Percentiles rank a stretch among this genome's conserved stretches.
These are phyloP conservation scores for Chaetomiaceae sp. DNA, from an alignment of 2,329 filamentous ascomycete species.

Conservation along the genomic window DNA sequence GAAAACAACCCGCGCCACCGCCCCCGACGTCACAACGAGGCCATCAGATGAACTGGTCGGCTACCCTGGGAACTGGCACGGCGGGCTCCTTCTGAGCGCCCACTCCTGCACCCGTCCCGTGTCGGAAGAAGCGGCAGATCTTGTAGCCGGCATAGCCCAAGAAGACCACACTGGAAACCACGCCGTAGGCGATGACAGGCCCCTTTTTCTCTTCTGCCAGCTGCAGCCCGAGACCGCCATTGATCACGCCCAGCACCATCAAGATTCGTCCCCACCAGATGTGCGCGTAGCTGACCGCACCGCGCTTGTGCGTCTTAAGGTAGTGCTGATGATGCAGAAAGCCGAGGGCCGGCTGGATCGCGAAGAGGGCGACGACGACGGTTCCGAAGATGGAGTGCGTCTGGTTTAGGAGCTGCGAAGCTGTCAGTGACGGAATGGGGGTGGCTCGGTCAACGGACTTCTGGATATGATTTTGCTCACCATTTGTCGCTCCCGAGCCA, in stretches of 20 bases:
- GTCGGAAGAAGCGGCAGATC: neutral
- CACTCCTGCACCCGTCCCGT: neutral
- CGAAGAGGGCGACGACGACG: conserved; percentile 48
- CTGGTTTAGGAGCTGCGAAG: conserved; percentile 44
- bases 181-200: conserved; percentile 50
- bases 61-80: no score
- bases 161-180: conserved; percentile 48
- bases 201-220: conserved; percentile 38
- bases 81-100: neutral
- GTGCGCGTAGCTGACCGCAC: conserved; percentile 50
- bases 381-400: conserved; percentile 54
- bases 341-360: conserved; percentile 55
- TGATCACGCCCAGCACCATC: conserved; percentile 55
- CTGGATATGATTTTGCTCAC: conserved; percentile 35
- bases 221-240: conserved; percentile 57
- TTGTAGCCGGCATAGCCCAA: conserved; percentile 35
- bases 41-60: no score
- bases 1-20: no score
- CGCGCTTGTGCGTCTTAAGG: conserved; percentile 42
- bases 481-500: conserved; percentile 36
- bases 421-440: neutral
- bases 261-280: conserved; percentile 58
- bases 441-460: no score
- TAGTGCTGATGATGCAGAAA: conserved; percentile 53
- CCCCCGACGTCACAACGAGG: no score